Evolutionary conservation across 257 asterid genomes (phyloP).

Genomic region (Nicotiana knightiana): DNA sequence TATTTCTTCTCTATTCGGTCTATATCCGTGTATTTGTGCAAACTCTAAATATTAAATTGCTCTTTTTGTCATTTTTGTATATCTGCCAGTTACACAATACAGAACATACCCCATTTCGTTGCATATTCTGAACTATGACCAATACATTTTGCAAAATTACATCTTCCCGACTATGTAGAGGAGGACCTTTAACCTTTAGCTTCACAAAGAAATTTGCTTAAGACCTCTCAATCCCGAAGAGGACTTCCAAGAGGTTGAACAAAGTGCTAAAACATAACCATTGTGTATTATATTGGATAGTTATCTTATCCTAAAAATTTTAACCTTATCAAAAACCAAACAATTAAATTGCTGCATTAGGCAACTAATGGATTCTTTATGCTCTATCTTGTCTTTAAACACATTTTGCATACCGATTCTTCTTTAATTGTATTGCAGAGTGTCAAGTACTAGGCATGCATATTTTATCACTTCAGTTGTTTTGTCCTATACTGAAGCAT

Average conservation of each 20-base stretch:
- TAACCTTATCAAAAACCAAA: no score
- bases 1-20: background rate
- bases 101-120: background rate
- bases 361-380: background rate
- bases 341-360: background rate
- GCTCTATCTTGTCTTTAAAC: conserved; percentile 4
- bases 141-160: background rate
- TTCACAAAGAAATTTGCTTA: background rate
- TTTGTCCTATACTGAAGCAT: background rate
- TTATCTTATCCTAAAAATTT: no score
- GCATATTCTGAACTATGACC: background rate
- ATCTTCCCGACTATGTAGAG: background rate
- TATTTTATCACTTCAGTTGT: background rate
- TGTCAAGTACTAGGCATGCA: background rate
- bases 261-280: no score
- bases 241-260: background rate
- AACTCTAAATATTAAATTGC: background rate
- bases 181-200: background rate
- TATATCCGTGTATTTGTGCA: background rate
- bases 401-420: background rate
- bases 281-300: no score
- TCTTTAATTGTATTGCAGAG: background rate
- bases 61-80: no score
- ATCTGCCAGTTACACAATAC: background rate
- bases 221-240: background rate